Evolutionary conservation across 2,329 filamentous ascomycete genomes (phyloP), one percentile per base, ranked within the genome.

Genomic region (Ascochyta fabae): DNA sequence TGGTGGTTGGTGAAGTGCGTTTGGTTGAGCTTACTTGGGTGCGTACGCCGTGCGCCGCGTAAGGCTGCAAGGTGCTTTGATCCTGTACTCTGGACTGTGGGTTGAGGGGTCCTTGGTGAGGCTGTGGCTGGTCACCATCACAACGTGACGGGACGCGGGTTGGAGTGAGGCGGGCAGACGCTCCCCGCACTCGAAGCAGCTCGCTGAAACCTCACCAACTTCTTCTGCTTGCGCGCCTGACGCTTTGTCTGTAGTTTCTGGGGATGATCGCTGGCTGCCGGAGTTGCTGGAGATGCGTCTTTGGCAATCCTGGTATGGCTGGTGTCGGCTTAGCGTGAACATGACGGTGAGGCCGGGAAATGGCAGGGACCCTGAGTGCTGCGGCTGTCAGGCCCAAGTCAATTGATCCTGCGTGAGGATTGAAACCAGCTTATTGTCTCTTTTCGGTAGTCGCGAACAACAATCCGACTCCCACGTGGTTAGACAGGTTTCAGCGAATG

Each of bases 141-240:
- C n/a, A 4, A 41, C 40, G 29, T 49, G 16, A 41, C 35, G 16
- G 22, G 15, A 40, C 29, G 31, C 15, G 43, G 42, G 15, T 22
- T 22, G 36, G 23, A 40, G 31, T 53, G 43, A 46, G 38, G 43
- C 36, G 43, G 31, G 31, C 36, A 19, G 24, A 35, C 35, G 42
- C 26, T 29, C 35, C 33, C 35, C 36, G n/a, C 49, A 27, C 34
- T 38, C 26, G 15, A 40, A n/a, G 19, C 29, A 16, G 27, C 39
- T 27, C 23, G n/a, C 9, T 53, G 50, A 15, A 42, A 42, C 43
- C 5, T 41, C 29, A 13, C 31, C 24, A 24, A 16, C 31, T 42
- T 23, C 29, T 31, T 42, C 29, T 35, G 42, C 42, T 23, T 35
- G 29, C 27, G 9, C 23, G 42, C 29, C 42, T 35, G 41, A 52